phyloP scores from a whole-genome alignment of 768 basidiomycete species.

The Leccinum boreale region DNA sequence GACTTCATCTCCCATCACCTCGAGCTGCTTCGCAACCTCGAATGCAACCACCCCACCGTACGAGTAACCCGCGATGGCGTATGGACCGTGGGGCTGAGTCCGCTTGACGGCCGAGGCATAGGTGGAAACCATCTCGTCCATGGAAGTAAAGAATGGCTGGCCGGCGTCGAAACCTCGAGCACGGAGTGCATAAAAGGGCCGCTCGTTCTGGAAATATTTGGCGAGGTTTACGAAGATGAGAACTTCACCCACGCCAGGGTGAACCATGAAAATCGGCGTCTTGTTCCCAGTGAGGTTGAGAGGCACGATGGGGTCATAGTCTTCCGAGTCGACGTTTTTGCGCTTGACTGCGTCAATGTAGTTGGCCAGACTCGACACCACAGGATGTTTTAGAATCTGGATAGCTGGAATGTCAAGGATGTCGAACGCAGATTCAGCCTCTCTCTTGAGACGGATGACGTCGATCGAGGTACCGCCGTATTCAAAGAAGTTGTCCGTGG shows the following conservation, averaged over 20 bases:
- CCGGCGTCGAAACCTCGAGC: not conserved
- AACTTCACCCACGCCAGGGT: conserved; percentile 1
- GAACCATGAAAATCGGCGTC: not conserved
- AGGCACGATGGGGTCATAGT: not conserved
- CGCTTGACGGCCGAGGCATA: not conserved
- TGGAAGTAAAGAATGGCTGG: not conserved
- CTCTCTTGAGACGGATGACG: not conserved
- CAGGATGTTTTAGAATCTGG: not conserved
- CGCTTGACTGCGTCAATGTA: not conserved
- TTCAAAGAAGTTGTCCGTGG: not conserved
- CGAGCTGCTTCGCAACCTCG: not conserved
- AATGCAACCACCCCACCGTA: not conserved
- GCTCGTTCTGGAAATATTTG: not conserved
- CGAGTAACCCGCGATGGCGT: not conserved
- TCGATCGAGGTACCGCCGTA: not conserved
- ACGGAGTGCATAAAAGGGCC: not conserved
- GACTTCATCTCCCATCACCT: not conserved
- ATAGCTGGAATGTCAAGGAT: not conserved
- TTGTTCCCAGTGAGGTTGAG: not conserved
- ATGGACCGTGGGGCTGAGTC: not conserved
- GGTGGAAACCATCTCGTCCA: not conserved
- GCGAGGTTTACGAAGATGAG: not conserved
- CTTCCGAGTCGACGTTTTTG: not conserved
- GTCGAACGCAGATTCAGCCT: not conserved
- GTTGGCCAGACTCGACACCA: not conserved